A percentile compares a stretch with the other conserved stretches of the same genome.
Evolutionary conservation across 2,329 filamentous ascomycete genomes (phyloP).

Genomic region (Alternaria sp.): DNA sequence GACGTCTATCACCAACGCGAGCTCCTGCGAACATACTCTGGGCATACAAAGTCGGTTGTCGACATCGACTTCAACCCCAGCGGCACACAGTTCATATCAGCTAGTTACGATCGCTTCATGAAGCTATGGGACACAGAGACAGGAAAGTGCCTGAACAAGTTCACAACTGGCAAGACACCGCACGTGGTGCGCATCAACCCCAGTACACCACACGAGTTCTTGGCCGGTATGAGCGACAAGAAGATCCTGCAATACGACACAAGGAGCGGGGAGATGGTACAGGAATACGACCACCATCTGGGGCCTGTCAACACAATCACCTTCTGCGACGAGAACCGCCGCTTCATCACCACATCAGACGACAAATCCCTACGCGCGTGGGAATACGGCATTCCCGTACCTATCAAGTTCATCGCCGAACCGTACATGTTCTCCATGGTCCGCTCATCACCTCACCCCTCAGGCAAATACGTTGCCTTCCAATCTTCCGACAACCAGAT

Average conservation of each 20-base stretch:
- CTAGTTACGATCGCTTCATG: constrained; percentile 93
- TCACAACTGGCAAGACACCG: constrained; percentile 92
- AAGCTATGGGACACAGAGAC: constrained; percentile 99
- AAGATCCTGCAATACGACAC: constrained; percentile 98
- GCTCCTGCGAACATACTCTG: constrained; percentile 87
- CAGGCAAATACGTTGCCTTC: constrained; percentile 91
- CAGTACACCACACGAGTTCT: constrained; percentile 82
- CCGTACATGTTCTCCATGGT: constrained; percentile 98
- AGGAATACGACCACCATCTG: constrained; percentile 98
- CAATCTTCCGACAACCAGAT: constrained; percentile 96
- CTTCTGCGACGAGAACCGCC: constrained; percentile 90
- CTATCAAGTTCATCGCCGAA: constrained; percentile 97
- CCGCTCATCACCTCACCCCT: constrained; percentile 81
- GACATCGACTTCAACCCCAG: constrained; percentile 85
- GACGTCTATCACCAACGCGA: constrained; percentile 91
- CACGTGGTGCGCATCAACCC: constrained; percentile 96
- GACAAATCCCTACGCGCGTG: constrained; percentile 95
- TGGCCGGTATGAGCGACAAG: constrained; percentile 98
- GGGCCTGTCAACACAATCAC: constrained; percentile 98
- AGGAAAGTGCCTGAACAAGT: constrained; percentile 84
- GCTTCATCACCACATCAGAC: constrained; percentile 97
- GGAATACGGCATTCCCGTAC: constrained; percentile 98
- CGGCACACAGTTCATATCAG: constrained; percentile 86
- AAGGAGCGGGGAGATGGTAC: constrained; percentile 79
- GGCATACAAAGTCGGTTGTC: constrained; percentile 87